phyloP scores from a whole-genome alignment of 148 eudicot genomes.

The Rhododendron henanense region DNA sequence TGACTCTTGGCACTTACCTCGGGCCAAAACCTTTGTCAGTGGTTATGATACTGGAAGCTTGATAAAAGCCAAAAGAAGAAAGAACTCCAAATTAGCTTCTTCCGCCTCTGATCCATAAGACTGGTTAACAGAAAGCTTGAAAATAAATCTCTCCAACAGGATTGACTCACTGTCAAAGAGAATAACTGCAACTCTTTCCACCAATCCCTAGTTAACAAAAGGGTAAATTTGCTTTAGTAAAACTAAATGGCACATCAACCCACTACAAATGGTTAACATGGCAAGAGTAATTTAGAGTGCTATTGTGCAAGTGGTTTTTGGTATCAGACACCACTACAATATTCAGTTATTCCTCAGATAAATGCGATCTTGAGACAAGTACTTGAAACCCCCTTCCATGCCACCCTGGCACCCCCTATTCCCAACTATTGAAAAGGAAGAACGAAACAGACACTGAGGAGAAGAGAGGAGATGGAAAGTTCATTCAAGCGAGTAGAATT shows the following conservation, averaged over 20 bases:
- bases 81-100: conserved; percentile 56
- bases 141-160: conserved; percentile 68
- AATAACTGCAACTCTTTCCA: conserved; percentile 71
- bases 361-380: too few relatives aligned
- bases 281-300: too few relatives aligned
- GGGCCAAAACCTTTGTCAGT: conserved; percentile 48
- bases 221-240: not conserved
- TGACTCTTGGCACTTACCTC: conserved; percentile 35
- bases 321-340: too few relatives aligned
- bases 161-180: conserved; percentile 41
- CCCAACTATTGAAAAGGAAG: too few relatives aligned
- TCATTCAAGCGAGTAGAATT: too few relatives aligned
- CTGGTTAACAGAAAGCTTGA: conserved; percentile 66
- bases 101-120: conserved; percentile 58
- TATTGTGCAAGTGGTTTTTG: too few relatives aligned
- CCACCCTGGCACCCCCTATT: too few relatives aligned
- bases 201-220: conserved; percentile 47
- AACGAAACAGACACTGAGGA: too few relatives aligned
- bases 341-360: too few relatives aligned
- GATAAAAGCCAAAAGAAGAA: conserved; percentile 65
- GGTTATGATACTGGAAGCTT: conserved; percentile 71
- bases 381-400: too few relatives aligned
- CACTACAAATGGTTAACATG: not conserved
- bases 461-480: too few relatives aligned
- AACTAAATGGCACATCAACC: not conserved